phyloP scores from a whole-genome alignment of 2,329 filamentous ascomycete genomes.

The Epichloe hybrida region DNA sequence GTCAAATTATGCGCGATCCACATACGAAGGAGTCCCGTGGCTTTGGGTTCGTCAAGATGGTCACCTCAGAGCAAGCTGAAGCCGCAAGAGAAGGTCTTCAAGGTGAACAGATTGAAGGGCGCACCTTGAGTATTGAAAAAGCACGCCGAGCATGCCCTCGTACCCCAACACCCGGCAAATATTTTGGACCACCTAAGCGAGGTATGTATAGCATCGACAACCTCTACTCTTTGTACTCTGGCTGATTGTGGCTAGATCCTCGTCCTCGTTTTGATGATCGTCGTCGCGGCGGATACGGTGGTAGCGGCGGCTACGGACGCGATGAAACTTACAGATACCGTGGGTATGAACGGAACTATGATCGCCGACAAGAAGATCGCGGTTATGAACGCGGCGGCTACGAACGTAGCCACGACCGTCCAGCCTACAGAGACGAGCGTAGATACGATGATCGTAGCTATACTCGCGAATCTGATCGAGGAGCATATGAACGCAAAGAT shows the following conservation, averaged over 20 bases:
- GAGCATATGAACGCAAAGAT: constrained; percentile 37
- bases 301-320: constrained; percentile 29
- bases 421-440: constrained; percentile 22
- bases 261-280: constrained; percentile 44
- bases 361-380: constrained; percentile 33
- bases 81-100: constrained; percentile 93
- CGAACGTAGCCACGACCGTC: constrained; percentile 34
- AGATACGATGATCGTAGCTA: constrained; percentile 33
- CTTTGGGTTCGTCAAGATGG: constrained; percentile 99
- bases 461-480: constrained; percentile 45
- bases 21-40: constrained; percentile 97
- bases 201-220: constrained; percentile 41
- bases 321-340: constrained; percentile 47
- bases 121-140: constrained; percentile 97
- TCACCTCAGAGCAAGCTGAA: constrained; percentile 85
- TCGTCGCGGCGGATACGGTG: constrained; percentile 46
- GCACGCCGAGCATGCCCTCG: constrained; percentile 87
- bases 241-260: constrained; percentile 17
- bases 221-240: not conserved
- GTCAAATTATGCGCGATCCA: constrained; percentile 98
- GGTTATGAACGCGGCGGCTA: constrained; percentile 27
- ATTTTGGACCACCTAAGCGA: constrained; percentile 96
- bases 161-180: constrained; percentile 95
- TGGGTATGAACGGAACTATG: constrained; percentile 28
- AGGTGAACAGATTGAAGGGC: constrained; percentile 87